These are phyloP conservation scores for Phoenix roebelenii DNA, from an alignment of 176 grass and related monocot genomes.

Conservation along the genomic window DNA sequence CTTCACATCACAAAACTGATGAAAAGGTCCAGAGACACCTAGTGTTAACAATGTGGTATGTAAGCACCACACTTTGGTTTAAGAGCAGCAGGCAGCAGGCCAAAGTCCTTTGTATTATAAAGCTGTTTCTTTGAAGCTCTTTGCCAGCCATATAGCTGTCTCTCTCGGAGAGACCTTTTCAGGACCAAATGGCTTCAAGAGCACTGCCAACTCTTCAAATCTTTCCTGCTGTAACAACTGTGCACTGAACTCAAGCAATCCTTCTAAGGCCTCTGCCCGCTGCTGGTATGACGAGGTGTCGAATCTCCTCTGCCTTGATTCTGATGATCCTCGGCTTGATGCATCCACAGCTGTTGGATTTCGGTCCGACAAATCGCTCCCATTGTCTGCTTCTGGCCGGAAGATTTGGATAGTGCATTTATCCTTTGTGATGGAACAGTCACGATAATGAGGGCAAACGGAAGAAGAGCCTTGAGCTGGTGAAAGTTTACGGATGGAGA, in stretches of 20 bases:
- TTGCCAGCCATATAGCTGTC: conserved; percentile 89
- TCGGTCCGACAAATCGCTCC: conserved; percentile 6
- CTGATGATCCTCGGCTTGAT: conserved; percentile 39
- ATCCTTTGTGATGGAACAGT: conserved; percentile 87
- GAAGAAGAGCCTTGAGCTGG: conserved; percentile 20
- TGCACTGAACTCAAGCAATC: conserved; percentile 92
- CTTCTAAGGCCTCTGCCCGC: conserved; percentile 78
- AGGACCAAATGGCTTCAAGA: conserved; percentile 80
- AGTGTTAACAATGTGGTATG: neutral
- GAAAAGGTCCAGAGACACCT: conserved; percentile 1
- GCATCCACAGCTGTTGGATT: conserved; percentile 24
- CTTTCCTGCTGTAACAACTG: conserved; percentile 79
- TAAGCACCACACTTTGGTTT: neutral
- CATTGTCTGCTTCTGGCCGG: conserved; percentile 25
- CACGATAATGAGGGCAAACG: conserved; percentile 14
- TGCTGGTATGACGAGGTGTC: conserved; percentile 66
- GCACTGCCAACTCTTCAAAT: conserved; percentile 66
- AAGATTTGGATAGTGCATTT: conserved; percentile 82
- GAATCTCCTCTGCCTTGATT: conserved; percentile 60
- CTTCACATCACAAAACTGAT: conserved; percentile 36
- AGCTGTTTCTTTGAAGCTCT: conserved; percentile 68
- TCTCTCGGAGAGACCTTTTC: conserved; percentile 82
- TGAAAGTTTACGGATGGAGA: conserved; percentile 22
- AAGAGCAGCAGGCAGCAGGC: neutral
- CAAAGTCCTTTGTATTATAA: conserved; percentile 17